These are phyloP conservation scores for Sanghuangporus baumii DNA, from an alignment of 1,284 basidiomycete species.

Conservation along the genomic window DNA sequence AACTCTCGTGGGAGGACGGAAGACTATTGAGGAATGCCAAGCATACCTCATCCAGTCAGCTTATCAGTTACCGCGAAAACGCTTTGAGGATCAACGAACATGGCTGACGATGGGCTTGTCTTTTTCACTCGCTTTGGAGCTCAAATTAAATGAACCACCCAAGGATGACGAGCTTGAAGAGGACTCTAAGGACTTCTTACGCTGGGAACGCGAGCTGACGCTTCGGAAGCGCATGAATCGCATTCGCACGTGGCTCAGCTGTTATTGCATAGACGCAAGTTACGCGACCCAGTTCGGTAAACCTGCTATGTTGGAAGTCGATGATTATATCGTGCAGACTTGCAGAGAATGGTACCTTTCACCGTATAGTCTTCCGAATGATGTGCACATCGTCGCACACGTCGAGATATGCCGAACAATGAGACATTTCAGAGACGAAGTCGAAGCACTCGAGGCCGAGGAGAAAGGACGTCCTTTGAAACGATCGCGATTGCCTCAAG, in stretches of 20 bases:
- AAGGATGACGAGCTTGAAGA: slow-evolving; percentile 24
- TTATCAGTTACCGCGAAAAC: slow-evolving; percentile 51
- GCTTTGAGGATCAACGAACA: slow-evolving; percentile 49
- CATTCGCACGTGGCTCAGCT: slow-evolving; percentile 62
- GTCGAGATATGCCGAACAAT: slow-evolving; percentile 46
- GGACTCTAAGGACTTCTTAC: slow-evolving; percentile 1
- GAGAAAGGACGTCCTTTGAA: slow-evolving; percentile 29
- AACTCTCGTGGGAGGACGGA: slow-evolving; percentile 43
- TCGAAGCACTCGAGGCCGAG: slow-evolving; percentile 21
- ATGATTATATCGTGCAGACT: slow-evolving; percentile 52
- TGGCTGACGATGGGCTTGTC: slow-evolving; percentile 56
- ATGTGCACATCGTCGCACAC: slow-evolving; percentile 50
- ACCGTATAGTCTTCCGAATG: slow-evolving; percentile 38
- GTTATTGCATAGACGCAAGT: slow-evolving; percentile 59
- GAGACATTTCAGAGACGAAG: slow-evolving; percentile 36
- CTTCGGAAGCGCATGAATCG: slow-evolving; percentile 44
- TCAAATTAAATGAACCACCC: slow-evolving; percentile 43
- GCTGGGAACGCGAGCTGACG: slow-evolving; percentile 1
- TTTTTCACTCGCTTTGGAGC: slow-evolving; percentile 49
- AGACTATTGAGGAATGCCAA: slow-evolving; percentile 51
- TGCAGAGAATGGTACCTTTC: slow-evolving; percentile 51
- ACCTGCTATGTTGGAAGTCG: slow-evolving; percentile 51
- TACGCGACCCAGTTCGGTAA: slow-evolving; percentile 63
- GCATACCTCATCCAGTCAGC: slow-evolving; percentile 46
- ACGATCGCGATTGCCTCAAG: slow-evolving; percentile 5